Conservation (phyloP, 305 asterid genomes). For the Fraxinus baroniana region DNA sequence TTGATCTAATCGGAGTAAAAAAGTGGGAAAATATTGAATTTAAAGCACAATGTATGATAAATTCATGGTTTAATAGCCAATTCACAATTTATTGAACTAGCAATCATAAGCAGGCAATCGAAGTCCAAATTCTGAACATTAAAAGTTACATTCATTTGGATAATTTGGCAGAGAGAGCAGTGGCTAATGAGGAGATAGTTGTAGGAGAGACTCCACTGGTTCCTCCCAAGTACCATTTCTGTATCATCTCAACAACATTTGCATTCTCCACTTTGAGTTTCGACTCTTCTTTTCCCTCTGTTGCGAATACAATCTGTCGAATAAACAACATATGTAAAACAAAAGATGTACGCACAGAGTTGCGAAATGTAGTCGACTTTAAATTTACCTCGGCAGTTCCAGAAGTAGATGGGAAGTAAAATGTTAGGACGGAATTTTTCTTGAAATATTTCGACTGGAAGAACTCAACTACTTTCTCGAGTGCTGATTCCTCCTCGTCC, state of each 20-base stretch:
- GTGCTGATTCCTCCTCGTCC: slow-evolving; percentile 75
- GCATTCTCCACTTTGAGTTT: slow-evolving; percentile 67
- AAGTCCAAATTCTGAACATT: not conserved
- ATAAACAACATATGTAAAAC: not conserved
- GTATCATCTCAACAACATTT: slow-evolving; percentile 75
- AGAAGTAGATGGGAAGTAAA: slow-evolving; percentile 52
- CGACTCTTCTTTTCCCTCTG: slow-evolving; percentile 64
- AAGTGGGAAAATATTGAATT: too few relatives aligned
- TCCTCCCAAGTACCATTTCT: slow-evolving; percentile 94
- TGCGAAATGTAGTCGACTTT: too few relatives aligned
- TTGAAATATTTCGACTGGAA: slow-evolving; percentile 73
- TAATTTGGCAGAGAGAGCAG: slow-evolving; percentile 40
- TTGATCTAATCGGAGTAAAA: too few relatives aligned
- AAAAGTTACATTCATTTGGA: slow-evolving; percentile 32
- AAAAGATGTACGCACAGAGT: too few relatives aligned
- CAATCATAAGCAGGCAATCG: not conserved
- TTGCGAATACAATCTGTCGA: slow-evolving; percentile 47
- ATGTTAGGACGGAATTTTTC: slow-evolving; percentile 53
- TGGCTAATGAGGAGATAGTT: slow-evolving; percentile 63
- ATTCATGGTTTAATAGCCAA: not conserved
- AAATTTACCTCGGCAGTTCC: slow-evolving; percentile 40
- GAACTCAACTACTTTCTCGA: slow-evolving; percentile 56
- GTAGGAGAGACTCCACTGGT: slow-evolving; percentile 65
- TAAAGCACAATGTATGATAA: not conserved
- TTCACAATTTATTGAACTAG: not conserved